Base-by-base conservation (phyloP, 2,329 filamentous ascomycete species). In the Emergomyces africanus region DNA sequence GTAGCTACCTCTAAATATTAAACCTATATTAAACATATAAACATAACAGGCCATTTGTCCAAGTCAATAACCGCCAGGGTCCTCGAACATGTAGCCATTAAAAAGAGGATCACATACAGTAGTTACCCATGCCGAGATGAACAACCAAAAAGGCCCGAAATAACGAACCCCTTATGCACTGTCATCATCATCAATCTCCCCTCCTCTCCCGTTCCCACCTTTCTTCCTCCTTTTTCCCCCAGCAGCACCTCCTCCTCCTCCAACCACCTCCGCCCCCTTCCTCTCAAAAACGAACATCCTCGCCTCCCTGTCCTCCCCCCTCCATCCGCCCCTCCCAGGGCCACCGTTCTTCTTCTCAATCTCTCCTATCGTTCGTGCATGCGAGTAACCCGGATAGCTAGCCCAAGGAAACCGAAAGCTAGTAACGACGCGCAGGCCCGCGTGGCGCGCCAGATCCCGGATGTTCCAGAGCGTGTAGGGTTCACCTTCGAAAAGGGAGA, bases 391-490 rank as follows among this genome's bases (percentile, higher is more conserved):
- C 39, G 74, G 69, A 66, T 79, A 78, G 41, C 74, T 75, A 57
- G 67, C 62, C 75, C 77, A 76, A 5, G 76, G 75, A 60, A 79
- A 78, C 44, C 64, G 72, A 62, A 78, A 78, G 65, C 74, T 78
- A 46, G 75, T 76, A 15, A 76, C 71, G 59, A 78, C 73, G 61
- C 69, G 67, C 62, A 78, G 59, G n/a, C 76, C 74, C 48, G 72
- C 71, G 68, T 96, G 89, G 6, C 92, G 81, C 1, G 83, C 94
- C 33, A 99, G 78, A 75, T 96, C 92, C 41, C 86, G 83, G 30
- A 97, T 81, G 75, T 97, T 96, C 94, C 94, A 99, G 0, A 96
- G 80, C 1, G 90, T 92, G 71, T 99, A 99, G 0, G 94, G 94
- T 72, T 95, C 87, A 60, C 88, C 88, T 72, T 96, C 92, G 71